phyloP scores from a whole-genome alignment of 2,329 filamentous ascomycete genomes.

The Colletotrichum liaoningense region DNA sequence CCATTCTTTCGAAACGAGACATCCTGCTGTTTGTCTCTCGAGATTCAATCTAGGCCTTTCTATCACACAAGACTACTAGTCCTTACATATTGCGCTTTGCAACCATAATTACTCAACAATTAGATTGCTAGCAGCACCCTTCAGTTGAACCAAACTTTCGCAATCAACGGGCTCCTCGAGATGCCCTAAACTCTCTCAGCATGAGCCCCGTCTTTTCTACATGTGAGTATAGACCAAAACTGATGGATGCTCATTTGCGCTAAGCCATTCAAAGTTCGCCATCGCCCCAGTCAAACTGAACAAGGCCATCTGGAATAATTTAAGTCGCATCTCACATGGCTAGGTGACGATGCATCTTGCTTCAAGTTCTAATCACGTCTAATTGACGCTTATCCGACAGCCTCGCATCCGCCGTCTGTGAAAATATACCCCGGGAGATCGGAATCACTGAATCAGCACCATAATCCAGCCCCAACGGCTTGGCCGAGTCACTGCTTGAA shows the following conservation, averaged over 20 bases:
- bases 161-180: no score
- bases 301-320: background rate
- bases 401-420: no score
- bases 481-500: background rate
- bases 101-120: background rate
- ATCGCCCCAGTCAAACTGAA: background rate
- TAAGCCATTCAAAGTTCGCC: no score
- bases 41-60: background rate
- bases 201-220: no score
- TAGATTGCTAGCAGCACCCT: no score
- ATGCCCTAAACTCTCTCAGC: no score
- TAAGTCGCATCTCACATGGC: background rate
- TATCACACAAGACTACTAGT: background rate
- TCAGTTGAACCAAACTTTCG: no score
- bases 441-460: background rate
- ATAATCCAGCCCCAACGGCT: background rate
- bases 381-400: no score
- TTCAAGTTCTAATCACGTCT: background rate
- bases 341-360: background rate
- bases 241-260: no score
- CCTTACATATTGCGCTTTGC: background rate
- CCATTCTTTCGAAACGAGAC: background rate
- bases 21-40: background rate
- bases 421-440: background rate
- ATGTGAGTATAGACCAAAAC: no score